phyloP scores from a whole-genome alignment of 75 land plant species.

The Cunninghamia lanceolata region DNA sequence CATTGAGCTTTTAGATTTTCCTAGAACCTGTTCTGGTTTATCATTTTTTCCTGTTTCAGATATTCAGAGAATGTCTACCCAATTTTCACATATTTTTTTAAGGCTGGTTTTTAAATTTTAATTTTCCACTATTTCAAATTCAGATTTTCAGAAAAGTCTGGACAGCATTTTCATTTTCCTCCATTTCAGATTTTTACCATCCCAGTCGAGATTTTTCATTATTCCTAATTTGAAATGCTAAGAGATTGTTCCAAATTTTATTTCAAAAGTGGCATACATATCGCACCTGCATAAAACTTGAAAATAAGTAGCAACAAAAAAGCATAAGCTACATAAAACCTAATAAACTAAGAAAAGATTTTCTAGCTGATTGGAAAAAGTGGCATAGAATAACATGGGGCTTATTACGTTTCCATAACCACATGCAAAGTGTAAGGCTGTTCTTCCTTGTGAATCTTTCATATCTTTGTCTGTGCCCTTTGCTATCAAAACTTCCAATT shows the following conservation, averaged over 20 bases:
- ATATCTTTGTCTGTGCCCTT: conserved; percentile 30
- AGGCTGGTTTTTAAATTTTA: background rate
- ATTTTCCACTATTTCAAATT: background rate
- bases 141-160: background rate
- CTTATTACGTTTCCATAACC: conserved; percentile 39
- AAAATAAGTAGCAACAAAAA: background rate
- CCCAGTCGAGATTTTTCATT: background rate
- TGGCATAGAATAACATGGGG: background rate
- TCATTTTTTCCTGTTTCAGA: background rate
- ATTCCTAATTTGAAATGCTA: background rate
- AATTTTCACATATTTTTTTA: background rate
- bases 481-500: conserved; percentile 15
- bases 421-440: conserved; percentile 46
- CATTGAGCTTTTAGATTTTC: background rate
- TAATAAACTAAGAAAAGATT: background rate
- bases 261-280: background rate
- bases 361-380: background rate
- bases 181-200: background rate
- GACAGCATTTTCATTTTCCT: background rate
- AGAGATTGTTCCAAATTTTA: background rate
- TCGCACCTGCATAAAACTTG: background rate
- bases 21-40: background rate
- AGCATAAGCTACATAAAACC: background rate
- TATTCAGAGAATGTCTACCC: background rate
- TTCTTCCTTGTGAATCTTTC: conserved; percentile 32